Evolutionary conservation across 805 yeast species (phyloP).

Genomic region (Candida alai): DNA sequence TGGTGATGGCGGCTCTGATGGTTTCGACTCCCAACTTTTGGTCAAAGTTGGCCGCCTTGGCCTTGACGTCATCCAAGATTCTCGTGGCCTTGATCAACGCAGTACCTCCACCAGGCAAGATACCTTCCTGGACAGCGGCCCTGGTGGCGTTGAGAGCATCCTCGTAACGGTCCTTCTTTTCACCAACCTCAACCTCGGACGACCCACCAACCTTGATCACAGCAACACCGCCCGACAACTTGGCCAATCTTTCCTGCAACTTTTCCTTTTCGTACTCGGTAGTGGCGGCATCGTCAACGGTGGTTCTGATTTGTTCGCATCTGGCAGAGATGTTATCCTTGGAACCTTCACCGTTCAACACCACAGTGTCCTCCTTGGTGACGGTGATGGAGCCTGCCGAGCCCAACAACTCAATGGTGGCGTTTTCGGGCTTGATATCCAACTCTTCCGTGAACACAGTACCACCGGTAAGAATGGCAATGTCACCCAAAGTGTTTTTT

Average conservation of each 20-base stretch:
- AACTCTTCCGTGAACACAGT: slow-evolving; percentile 89
- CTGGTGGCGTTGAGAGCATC: slow-evolving; percentile 98
- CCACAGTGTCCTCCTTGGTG: slow-evolving; percentile 93
- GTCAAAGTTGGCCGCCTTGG: slow-evolving; percentile 77
- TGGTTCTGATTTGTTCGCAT: slow-evolving; percentile 88
- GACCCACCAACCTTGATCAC: slow-evolving; percentile 97
- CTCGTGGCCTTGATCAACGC: slow-evolving; percentile 91
- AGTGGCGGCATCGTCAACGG: slow-evolving; percentile 70
- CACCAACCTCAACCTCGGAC: slow-evolving; percentile 97
- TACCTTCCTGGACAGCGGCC: slow-evolving; percentile 98
- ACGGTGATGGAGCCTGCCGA: slow-evolving; percentile 87
- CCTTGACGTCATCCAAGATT: slow-evolving; percentile 63
- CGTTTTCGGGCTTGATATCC: slow-evolving; percentile 93
- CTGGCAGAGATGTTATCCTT: slow-evolving; percentile 78
- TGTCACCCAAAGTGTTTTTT: slow-evolving; percentile 91
- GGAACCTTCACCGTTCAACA: slow-evolving; percentile 88
- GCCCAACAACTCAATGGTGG: slow-evolving; percentile 86
- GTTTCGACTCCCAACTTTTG: slow-evolving; percentile 94
- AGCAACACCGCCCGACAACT: slow-evolving; percentile 97
- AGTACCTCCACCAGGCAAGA: slow-evolving; percentile 99
- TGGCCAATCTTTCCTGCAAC: slow-evolving; percentile 95
- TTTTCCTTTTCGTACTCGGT: slow-evolving; percentile 94
- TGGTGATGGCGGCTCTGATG: slow-evolving; percentile 86
- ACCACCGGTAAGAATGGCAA: slow-evolving; percentile 93
- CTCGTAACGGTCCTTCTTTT: slow-evolving; percentile 98